phyloP scores from a whole-genome alignment of 495 filamentous ascomycete species.

The Talaromyces liani region DNA sequence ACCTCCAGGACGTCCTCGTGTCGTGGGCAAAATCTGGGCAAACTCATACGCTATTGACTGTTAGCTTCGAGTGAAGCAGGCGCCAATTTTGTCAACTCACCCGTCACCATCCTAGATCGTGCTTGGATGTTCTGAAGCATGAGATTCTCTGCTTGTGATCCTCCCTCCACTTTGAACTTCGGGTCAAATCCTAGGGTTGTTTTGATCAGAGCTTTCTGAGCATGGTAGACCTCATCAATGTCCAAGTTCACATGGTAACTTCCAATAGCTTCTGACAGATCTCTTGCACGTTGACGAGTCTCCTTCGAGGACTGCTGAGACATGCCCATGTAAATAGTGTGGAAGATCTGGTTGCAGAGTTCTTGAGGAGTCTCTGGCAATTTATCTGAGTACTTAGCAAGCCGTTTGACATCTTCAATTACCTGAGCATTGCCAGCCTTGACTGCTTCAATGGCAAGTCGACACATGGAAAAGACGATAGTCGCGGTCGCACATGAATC shows the following conservation, averaged over 20 bases:
- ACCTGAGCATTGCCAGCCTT: conserved; percentile 58
- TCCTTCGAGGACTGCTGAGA: conserved; percentile 59
- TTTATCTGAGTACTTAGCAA: conserved; percentile 45
- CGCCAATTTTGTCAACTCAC: not conserved
- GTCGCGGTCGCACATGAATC: conserved; percentile 50
- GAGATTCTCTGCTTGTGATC: conserved; percentile 51
- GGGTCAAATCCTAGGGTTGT: conserved; percentile 48
- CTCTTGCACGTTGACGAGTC: conserved; percentile 63
- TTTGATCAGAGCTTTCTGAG: conserved; percentile 47
- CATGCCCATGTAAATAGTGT: conserved; percentile 80
- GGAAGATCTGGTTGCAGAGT: conserved; percentile 58
- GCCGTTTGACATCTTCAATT: conserved; percentile 57
- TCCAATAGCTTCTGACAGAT: conserved; percentile 63
- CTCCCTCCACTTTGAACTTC: conserved; percentile 64
- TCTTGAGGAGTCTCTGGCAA: conserved; percentile 49
- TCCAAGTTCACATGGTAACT: conserved; percentile 68
- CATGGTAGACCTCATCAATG: conserved; percentile 59
- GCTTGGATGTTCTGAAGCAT: conserved; percentile 82
- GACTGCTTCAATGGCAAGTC: conserved; percentile 62
- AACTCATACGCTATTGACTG: conserved; percentile 55
- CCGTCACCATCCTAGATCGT: conserved; percentile 65
- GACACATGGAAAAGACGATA: conserved; percentile 74
- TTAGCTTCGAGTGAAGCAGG: not conserved
- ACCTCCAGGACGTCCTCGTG: conserved; percentile 42
- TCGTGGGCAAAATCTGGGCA: conserved; percentile 57